Percentiles rank a stretch among this genome's conserved stretches.
phyloP scores from a whole-genome alignment of 2,329 filamentous ascomycete genomes.

The Pseudogymnoascus sp. region DNA sequence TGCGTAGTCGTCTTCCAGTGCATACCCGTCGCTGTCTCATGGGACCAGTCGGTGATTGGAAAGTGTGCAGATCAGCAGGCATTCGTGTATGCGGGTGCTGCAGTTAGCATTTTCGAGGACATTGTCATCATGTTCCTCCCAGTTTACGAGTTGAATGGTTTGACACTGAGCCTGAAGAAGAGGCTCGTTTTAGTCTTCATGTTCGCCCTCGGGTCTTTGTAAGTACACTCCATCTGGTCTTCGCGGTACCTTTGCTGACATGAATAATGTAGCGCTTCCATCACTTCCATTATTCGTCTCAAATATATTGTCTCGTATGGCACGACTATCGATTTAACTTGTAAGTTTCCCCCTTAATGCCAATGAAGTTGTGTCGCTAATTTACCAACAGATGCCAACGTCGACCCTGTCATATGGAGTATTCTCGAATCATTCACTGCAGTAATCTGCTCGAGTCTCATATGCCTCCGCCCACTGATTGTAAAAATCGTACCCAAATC shows the following conservation, averaged over 20 bases:
- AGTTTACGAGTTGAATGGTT: conserved; percentile 52
- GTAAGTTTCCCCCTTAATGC: conserved; percentile 13
- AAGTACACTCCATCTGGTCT: conserved; percentile 28
- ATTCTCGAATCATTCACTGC: conserved; percentile 22
- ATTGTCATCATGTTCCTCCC: conserved; percentile 55
- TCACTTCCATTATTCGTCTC: conserved; percentile 20
- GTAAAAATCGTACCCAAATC: conserved; percentile 14
- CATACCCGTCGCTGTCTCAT: conserved; percentile 16
- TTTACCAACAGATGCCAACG: conserved; percentile 16
- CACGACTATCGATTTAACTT: conserved; percentile 17
- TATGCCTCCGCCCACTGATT: conserved; percentile 19
- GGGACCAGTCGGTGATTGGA: conserved; percentile 12
- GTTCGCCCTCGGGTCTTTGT: conserved; percentile 59
- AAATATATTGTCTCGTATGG: conserved; percentile 18
- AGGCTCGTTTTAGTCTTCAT: conserved; percentile 58
- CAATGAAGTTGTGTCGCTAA: neutral
- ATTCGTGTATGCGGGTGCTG: conserved; percentile 56
- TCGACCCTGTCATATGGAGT: conserved; percentile 22
- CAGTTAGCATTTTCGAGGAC: conserved; percentile 61
- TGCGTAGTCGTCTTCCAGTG: conserved; percentile 18
- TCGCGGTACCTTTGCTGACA: conserved; percentile 5
- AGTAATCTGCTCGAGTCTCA: conserved; percentile 23
- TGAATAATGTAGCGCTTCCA: conserved; percentile 15
- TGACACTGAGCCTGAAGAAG: conserved; percentile 54
- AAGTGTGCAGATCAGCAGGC: conserved; percentile 54